phyloP scores from a whole-genome alignment of 768 basidiomycete species.

The Termitomyces sp. region DNA sequence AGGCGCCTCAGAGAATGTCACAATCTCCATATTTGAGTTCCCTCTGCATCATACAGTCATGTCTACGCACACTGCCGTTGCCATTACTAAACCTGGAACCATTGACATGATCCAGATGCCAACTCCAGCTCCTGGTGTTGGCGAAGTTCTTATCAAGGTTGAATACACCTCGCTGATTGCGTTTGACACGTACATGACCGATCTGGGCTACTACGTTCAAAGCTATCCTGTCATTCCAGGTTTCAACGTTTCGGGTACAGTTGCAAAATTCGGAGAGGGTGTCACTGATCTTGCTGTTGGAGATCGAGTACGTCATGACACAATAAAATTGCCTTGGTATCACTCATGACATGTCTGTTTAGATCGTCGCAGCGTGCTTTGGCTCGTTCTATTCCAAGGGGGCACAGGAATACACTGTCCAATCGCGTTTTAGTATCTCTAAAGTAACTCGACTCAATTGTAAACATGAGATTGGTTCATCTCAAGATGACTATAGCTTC shows the following conservation, averaged over 20 bases:
- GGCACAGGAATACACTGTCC: constrained; percentile 19
- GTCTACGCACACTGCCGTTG: constrained; percentile 40
- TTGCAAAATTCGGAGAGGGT: constrained; percentile 30
- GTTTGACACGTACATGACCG: constrained; percentile 34
- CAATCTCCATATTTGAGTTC: not conserved
- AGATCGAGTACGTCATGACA: constrained; percentile 31
- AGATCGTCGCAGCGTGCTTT: constrained; percentile 17
- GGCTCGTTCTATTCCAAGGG: constrained; percentile 8
- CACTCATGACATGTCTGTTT: not conserved
- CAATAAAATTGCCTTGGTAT: not conserved
- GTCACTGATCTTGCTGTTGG: constrained; percentile 29
- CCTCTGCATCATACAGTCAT: constrained; percentile 11
- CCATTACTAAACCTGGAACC: constrained; percentile 29
- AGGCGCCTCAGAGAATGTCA: not conserved
- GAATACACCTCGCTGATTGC: constrained; percentile 33
- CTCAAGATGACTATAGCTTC: constrained; percentile 29
- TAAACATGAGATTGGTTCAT: not conserved
- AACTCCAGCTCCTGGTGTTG: constrained; percentile 26
- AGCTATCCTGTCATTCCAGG: constrained; percentile 33
- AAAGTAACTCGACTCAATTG: constrained; percentile 26
- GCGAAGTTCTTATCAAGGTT: constrained; percentile 34
- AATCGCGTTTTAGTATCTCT: constrained; percentile 18
- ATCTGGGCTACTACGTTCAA: constrained; percentile 21
- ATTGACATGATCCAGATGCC: constrained; percentile 31
- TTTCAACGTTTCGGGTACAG: constrained; percentile 31